Conservation (phyloP, 192 early-diverging fungal genomes). For the Backusella morwellensis region DNA sequence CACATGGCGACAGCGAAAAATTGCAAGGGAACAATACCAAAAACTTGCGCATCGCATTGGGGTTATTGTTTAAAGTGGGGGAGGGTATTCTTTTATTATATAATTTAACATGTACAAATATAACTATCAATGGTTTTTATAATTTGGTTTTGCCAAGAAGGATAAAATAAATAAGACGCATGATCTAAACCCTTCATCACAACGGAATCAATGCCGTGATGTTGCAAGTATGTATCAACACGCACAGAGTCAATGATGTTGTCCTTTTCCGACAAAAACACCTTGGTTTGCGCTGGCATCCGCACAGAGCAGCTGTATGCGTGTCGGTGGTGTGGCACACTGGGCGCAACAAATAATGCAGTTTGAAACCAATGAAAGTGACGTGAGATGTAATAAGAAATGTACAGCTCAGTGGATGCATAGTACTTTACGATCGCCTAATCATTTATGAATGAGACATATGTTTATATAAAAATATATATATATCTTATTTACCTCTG, state of each 20-base stretch:
- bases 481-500: slow-evolving; percentile 28
- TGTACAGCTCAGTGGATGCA: slow-evolving; percentile 60
- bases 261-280: slow-evolving; percentile 48
- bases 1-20: slow-evolving; percentile 38
- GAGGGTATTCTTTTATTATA: not conserved
- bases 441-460: not conserved
- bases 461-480: not conserved
- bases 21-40: slow-evolving; percentile 34
- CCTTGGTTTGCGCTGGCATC: slow-evolving; percentile 27
- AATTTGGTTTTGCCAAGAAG: slow-evolving; percentile 29
- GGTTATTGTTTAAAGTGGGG: not conserved
- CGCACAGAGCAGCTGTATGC: not conserved
- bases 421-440: slow-evolving; percentile 59
- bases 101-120: not conserved
- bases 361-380: slow-evolving; percentile 50
- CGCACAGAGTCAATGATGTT: slow-evolving; percentile 42
- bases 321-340: not conserved
- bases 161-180: slow-evolving; percentile 39
- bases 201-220: slow-evolving; percentile 33
- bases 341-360: slow-evolving; percentile 35
- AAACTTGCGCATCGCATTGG: slow-evolving; percentile 38
- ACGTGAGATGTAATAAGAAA: slow-evolving; percentile 57
- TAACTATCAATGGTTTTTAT: slow-evolving; percentile 13
- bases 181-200: slow-evolving; percentile 49
- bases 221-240: slow-evolving; percentile 35